phyloP scores from a whole-genome alignment of 1,284 basidiomycete genomes.

The Cryptococcus sp. region DNA sequence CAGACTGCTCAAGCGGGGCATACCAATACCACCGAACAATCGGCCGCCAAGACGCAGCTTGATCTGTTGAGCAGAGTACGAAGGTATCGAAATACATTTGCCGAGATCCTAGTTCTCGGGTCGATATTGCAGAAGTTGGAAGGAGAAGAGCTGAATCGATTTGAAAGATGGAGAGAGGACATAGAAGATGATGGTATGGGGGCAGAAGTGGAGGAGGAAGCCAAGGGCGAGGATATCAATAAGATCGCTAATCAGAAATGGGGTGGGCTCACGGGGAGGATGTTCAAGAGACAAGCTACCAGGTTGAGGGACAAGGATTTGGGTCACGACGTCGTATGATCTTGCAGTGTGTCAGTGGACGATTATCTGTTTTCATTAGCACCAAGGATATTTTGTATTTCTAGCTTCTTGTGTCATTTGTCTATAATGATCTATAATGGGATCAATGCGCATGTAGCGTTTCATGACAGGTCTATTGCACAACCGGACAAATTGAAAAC shows the following conservation, averaged over 20 bases:
- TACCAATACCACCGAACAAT: not conserved
- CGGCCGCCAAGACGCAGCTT: slow-evolving; percentile 5
- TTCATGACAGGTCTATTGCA: too few relatives aligned
- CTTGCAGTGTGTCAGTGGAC: too few relatives aligned
- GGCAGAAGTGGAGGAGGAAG: not conserved
- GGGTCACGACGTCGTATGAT: not conserved
- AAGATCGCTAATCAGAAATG: slow-evolving; percentile 22
- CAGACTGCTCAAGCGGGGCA: not conserved
- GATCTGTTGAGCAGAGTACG: slow-evolving; percentile 36
- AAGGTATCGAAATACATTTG: slow-evolving; percentile 50
- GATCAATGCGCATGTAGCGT: too few relatives aligned
- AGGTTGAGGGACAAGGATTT: slow-evolving; percentile 14
- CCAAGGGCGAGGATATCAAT: slow-evolving; percentile 13
- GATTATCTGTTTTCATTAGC: too few relatives aligned
- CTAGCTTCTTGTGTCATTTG: too few relatives aligned
- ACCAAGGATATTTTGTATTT: too few relatives aligned
- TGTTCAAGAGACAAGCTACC: slow-evolving; percentile 17
- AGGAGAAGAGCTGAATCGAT: slow-evolving; percentile 44
- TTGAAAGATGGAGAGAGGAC: slow-evolving; percentile 40
- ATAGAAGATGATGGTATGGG: not conserved
- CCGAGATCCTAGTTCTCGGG: slow-evolving; percentile 49
- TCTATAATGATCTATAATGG: too few relatives aligned
- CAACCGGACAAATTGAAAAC: too few relatives aligned
- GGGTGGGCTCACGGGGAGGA: slow-evolving; percentile 20
- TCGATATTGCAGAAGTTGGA: slow-evolving; percentile 48